Percentiles rank a stretch among this genome's conserved stretches.
Conservation (phyloP, 495 filamentous ascomycete genomes). For the Podospora sp. region DNA sequence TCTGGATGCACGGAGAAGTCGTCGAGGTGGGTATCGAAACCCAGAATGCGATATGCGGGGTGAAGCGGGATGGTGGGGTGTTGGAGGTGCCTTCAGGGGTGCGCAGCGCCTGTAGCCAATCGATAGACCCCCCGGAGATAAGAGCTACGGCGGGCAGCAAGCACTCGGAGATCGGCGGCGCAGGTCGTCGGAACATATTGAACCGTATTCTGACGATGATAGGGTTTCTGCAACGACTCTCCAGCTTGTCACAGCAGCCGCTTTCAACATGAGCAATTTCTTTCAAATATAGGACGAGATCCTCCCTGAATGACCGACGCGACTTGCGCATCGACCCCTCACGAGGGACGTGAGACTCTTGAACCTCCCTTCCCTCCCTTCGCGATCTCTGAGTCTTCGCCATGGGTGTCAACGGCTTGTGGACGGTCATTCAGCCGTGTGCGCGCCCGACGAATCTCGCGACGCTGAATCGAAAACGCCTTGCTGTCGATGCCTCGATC, state of each 20-base stretch:
- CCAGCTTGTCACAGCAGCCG: neutral
- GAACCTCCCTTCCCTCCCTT: neutral
- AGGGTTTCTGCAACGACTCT: neutral
- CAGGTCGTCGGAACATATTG: neutral
- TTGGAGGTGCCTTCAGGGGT: neutral
- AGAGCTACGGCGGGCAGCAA: slow-evolving; percentile 14
- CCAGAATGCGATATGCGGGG: slow-evolving; percentile 1
- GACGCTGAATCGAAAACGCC: slow-evolving; percentile 89
- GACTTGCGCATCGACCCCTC: neutral
- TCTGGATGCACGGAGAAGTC: neutral
- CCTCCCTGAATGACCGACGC: neutral
- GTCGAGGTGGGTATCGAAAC: neutral
- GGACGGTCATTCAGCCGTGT: slow-evolving; percentile 90
- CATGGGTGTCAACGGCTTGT: slow-evolving; percentile 98
- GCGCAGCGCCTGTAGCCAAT: slow-evolving; percentile 1
- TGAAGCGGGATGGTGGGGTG: slow-evolving; percentile 2
- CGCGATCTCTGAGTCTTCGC: slow-evolving; percentile 3
- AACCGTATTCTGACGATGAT: neutral
- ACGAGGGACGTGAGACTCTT: neutral
- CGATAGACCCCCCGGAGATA: slow-evolving; percentile 16
- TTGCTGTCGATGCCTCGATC: slow-evolving; percentile 96
- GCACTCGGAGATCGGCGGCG: slow-evolving; percentile 13
- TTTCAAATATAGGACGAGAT: neutral
- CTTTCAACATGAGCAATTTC: neutral
- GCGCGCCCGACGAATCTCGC: slow-evolving; percentile 90